Percentiles rank a stretch among this genome's conserved stretches.
Evolutionary conservation across 805 yeast species (phyloP).

Genomic region (Tetrapisispora iriomotensis): DNA sequence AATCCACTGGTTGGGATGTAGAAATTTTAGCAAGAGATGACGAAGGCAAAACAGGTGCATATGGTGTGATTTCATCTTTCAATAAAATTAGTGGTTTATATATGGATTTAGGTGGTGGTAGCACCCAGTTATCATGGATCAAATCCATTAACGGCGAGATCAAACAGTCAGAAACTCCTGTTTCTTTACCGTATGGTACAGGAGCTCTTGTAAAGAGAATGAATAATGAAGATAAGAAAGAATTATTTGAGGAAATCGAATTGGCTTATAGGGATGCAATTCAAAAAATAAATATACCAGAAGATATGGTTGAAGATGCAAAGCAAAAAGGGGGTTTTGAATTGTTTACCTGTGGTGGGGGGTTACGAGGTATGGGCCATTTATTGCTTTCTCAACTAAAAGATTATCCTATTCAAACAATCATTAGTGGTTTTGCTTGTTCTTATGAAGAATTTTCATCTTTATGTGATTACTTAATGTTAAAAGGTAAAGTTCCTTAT

Average conservation of each 20-base stretch:
- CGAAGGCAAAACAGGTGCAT: constrained; percentile 59
- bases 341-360: constrained; percentile 65
- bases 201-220: constrained; percentile 53
- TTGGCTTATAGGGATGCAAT: constrained; percentile 42
- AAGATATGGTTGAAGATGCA: constrained; percentile 41
- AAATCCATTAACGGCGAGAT: constrained; percentile 46
- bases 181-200: constrained; percentile 65
- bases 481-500: constrained; percentile 41
- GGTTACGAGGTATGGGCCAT: constrained; percentile 61
- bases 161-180: constrained; percentile 45
- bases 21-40: constrained; percentile 49
- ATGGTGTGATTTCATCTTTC: constrained; percentile 68
- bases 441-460: constrained; percentile 42
- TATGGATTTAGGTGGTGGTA: constrained; percentile 68
- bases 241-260: constrained; percentile 44
- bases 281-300: constrained; percentile 43
- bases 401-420: constrained; percentile 58
- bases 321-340: constrained; percentile 49
- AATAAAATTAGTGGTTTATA: constrained; percentile 56
- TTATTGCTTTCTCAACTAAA: constrained; percentile 41
- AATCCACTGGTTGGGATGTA: constrained; percentile 60
- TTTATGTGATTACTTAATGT: constrained; percentile 41
- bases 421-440: constrained; percentile 60
- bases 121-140: constrained; percentile 63
- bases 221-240: constrained; percentile 39